Evolutionary conservation across 169 alveolate genomes (phyloP).

Genomic region (Plasmodium inui): DNA sequence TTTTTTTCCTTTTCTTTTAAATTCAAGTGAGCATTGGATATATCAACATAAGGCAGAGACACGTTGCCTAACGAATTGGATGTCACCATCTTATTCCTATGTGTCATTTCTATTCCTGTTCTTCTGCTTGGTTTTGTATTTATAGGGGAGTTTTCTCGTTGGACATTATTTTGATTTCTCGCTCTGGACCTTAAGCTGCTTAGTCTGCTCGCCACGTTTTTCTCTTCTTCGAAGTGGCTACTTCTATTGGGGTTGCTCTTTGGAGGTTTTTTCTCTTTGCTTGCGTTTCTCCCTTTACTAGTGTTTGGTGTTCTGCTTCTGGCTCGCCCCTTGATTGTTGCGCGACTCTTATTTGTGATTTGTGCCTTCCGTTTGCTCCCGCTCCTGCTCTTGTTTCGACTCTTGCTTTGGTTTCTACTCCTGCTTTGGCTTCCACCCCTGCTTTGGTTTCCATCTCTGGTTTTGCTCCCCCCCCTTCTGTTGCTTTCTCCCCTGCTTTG

Average conservation of each 20-base stretch:
- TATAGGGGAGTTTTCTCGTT: not conserved
- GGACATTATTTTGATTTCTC: not conserved
- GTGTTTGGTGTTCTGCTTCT: not conserved
- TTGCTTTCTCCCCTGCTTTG: not conserved
- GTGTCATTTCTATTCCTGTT: not conserved
- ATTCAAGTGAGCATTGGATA: not conserved
- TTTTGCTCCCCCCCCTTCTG: not conserved
- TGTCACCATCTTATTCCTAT: not conserved
- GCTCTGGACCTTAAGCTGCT: not conserved
- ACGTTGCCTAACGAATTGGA: not conserved
- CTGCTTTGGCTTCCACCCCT: not conserved
- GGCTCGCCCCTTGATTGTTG: not conserved
- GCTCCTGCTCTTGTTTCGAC: not conserved
- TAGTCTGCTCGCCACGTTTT: not conserved
- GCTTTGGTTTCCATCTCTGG: not conserved
- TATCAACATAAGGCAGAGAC: not conserved
- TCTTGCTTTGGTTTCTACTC: not conserved
- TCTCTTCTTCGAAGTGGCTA: not conserved
- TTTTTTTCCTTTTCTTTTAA: slow-evolving; percentile 29
- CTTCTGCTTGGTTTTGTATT: not conserved
- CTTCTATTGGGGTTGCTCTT: not conserved
- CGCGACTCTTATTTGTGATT: not conserved
- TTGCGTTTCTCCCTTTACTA: not conserved
- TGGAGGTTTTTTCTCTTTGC: not conserved
- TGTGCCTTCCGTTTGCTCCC: not conserved